Conservation (phyloP, 192 early-diverging fungal species). For the Ambispora gerdemannii region DNA sequence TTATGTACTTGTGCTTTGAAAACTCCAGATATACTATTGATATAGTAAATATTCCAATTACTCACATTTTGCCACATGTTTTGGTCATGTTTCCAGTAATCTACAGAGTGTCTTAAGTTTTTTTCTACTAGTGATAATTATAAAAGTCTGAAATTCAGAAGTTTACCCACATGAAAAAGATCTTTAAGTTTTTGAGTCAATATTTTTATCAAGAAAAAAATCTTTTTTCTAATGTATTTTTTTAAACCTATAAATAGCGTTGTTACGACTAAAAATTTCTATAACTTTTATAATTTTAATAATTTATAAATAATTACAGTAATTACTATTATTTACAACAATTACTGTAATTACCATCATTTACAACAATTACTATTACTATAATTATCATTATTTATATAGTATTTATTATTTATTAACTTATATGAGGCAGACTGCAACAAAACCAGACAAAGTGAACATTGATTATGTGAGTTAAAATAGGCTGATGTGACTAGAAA, state of each 20-base stretch:
- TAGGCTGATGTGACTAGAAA: conserved; percentile 11
- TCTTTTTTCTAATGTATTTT: too few relatives aligned
- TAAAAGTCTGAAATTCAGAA: conserved; percentile 5
- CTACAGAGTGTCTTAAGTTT: background rate
- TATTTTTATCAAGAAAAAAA: too few relatives aligned
- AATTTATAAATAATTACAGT: too few relatives aligned
- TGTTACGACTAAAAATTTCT: too few relatives aligned
- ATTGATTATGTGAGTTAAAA: conserved; percentile 9
- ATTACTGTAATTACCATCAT: too few relatives aligned
- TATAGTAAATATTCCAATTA: conserved; percentile 5
- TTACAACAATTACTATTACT: too few relatives aligned
- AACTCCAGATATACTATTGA: background rate
- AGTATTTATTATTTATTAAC: background rate
- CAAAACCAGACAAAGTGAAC: conserved; percentile 22
- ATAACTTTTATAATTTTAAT: too few relatives aligned
- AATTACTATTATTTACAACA: too few relatives aligned
- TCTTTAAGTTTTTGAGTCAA: too few relatives aligned
- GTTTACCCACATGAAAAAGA: background rate
- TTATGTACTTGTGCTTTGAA: background rate
- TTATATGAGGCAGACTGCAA: conserved; percentile 12
- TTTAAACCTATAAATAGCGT: too few relatives aligned
- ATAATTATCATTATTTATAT: too few relatives aligned
- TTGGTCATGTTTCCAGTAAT: conserved; percentile 3
- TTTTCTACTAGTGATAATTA: background rate
- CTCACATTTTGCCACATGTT: background rate